Evolutionary conservation across 352 stramenopile species (phyloP), one percentile per base, ranked within the genome.

Genomic region (Aphanomyces invadans): DNA sequence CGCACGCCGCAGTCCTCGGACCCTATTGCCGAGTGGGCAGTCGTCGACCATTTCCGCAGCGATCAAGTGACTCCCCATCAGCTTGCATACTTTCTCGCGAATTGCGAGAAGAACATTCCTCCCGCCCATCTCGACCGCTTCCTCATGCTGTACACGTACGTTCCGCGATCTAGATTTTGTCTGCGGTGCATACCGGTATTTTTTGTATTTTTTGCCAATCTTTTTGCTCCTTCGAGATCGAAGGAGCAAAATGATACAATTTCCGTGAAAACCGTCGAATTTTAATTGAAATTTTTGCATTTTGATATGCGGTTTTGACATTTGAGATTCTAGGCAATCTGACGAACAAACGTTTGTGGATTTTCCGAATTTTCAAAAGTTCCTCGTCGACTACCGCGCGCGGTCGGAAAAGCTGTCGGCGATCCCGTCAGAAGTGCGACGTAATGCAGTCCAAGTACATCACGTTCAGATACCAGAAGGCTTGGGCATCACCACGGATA

Each of bases 121-220:
- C 10, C 1, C 5, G 11, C 55, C 2, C 55, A 64, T 29, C 38
- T 64, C n/a, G 33, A 64, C n/a, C 55, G 55, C 25, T 64, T 52
- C 55, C 55, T 51, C 2, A 38, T 51, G 4, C 55, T 64, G 0
- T 64, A 64, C 55, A 64, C 28, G 55, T 64, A 51, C 9, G 31
- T 26, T 36, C 39, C n/a, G 0, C 17, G 0, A 11, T 56, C 48
- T 56, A n/a, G n/a, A n/a, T 1, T 2, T 54, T 54, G 11, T 11
- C 12, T 2, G 19, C 46, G 0, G 46, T 54, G 21, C 46, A 54
- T 54, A n/a, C n/a, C n/a, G n/a, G n/a, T n/a, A n/a, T n/a, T n/a
- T n/a, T n/a, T n/a, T n/a, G n/a, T n/a, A n/a, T n/a, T n/a, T n/a
- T n/a, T n/a, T n/a, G n/a, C n/a, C n/a, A n/a, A n/a, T n/a, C n/a